These are phyloP conservation scores for Penicillium sp. DNA, from an alignment of 2,329 filamentous ascomycete species.

Conservation along the genomic window DNA sequence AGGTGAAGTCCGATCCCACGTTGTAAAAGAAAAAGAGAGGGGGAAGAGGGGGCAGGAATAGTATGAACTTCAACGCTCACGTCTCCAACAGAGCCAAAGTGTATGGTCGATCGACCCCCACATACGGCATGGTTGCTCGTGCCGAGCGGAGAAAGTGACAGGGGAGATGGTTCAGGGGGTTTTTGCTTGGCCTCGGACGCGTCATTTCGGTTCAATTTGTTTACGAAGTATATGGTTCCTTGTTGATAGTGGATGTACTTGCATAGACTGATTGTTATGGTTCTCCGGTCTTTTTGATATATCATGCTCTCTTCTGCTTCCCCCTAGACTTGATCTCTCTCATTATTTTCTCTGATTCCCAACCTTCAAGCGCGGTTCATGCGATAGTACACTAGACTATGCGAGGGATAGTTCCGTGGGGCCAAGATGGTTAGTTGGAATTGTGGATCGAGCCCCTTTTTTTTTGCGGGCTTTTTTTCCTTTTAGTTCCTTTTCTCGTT, in stretches of 20 bases:
- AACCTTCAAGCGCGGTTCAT: constrained; percentile 12
- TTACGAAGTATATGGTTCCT: too few species aligned
- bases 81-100: neutral
- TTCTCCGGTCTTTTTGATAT: neutral
- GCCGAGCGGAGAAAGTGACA: constrained; percentile 21
- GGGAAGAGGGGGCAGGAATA: neutral
- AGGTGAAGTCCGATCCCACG: constrained; percentile 8
- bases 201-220: too few species aligned
- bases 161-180: constrained; percentile 24
- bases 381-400: constrained; percentile 11
- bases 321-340: constrained; percentile 3
- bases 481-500: constrained; percentile 2
- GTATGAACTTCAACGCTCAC: too few species aligned
- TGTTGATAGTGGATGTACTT: too few species aligned
- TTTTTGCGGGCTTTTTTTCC: neutral
- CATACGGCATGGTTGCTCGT: constrained; percentile 19
- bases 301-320: constrained; percentile 1
- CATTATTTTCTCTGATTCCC: neutral
- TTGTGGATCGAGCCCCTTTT: constrained; percentile 10
- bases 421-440: neutral
- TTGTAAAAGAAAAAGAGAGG: neutral
- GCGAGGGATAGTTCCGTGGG: constrained; percentile 6
- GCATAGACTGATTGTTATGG: neutral
- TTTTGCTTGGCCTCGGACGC: too few species aligned
- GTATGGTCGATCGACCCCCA: constrained; percentile 20